Conservation (phyloP, 192 early-diverging fungal genomes). For the Pecoramyces ruminantium region DNA sequence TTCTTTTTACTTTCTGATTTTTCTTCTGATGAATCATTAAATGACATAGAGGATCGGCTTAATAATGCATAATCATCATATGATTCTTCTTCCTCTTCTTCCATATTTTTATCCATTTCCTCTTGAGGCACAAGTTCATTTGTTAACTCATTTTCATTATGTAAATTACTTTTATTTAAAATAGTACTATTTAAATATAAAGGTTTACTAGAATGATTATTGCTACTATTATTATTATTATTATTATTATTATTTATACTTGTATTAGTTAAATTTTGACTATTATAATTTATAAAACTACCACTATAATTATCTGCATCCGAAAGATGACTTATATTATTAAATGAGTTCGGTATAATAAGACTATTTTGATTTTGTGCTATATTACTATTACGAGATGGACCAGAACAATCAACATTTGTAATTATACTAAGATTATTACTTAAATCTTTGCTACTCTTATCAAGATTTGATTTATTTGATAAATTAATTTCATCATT, state of each 20-base stretch:
- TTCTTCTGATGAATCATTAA: background rate
- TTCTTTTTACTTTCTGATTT: background rate
- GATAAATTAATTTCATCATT: background rate
- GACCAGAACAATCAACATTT: background rate
- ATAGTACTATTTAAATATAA: too few species aligned
- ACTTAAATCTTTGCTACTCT: background rate
- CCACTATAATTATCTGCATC: background rate
- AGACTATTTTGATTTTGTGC: background rate
- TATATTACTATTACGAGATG: too few species aligned
- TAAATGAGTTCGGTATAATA: background rate
- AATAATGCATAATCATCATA: background rate
- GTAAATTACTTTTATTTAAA: background rate
- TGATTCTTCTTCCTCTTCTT: background rate
- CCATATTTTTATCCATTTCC: background rate
- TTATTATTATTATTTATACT: background rate
- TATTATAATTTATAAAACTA: background rate
- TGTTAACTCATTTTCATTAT: background rate
- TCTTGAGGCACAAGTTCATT: background rate
- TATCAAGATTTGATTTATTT: background rate
- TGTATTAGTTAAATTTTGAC: background rate
- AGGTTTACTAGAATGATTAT: too few species aligned
- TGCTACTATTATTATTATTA: too few species aligned
- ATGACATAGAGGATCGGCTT: background rate
- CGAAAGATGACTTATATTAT: background rate
- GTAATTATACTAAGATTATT: background rate